These are phyloP conservation scores for Picea engelmannii DNA, from an alignment of 83 land plant genomes.

Conservation along the genomic window DNA sequence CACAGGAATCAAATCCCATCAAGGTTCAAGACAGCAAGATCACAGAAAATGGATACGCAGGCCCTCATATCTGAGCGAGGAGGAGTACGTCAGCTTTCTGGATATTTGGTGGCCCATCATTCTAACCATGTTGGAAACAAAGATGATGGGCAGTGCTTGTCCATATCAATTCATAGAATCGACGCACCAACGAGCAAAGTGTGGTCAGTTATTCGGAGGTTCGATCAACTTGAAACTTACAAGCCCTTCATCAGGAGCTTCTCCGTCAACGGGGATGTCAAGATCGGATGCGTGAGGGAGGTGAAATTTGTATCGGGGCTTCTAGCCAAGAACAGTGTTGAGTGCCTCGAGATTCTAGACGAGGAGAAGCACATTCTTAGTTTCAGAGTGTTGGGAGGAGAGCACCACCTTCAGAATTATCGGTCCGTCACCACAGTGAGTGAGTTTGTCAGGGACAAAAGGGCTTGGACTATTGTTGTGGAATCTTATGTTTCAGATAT, in stretches of 20 bases:
- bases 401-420: constrained; percentile 46
- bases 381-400: constrained; percentile 48
- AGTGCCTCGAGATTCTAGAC: constrained; percentile 50
- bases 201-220: background rate
- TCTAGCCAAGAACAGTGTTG: constrained; percentile 35
- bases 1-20: no score
- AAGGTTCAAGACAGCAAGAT: no score
- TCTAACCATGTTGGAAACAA: no score
- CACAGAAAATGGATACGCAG: no score
- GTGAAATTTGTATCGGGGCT: constrained; percentile 37
- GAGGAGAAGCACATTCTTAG: constrained; percentile 37
- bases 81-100: no score
- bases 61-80: no score
- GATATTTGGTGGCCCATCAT: no score
- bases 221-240: background rate
- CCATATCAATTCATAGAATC: background rate
- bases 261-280: constrained; percentile 18
- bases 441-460: background rate
- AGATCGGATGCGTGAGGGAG: constrained; percentile 31
- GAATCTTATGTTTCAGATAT: constrained; percentile 34
- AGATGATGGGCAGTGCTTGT: background rate
- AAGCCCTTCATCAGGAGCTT: constrained; percentile 31
- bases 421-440: constrained; percentile 45
- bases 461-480: constrained; percentile 17
- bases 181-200: background rate